Evolutionary conservation across 495 filamentous ascomycete genomes (phyloP).

Genomic region (Mytilinidion resinicola): DNA sequence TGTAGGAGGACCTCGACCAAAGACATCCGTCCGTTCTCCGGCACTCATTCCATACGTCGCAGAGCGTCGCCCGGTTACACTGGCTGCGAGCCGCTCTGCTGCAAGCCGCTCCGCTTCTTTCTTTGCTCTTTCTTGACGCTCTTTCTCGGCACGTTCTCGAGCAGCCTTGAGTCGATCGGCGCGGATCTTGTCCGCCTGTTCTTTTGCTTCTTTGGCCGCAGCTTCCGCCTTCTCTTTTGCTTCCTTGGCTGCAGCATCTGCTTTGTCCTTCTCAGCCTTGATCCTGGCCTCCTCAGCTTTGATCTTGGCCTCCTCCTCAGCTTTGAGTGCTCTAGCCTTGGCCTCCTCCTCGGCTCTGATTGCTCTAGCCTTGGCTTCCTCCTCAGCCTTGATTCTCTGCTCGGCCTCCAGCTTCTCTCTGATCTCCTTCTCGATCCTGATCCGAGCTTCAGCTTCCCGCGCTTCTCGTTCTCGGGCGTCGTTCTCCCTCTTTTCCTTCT

Average conservation of each 20-base stretch:
- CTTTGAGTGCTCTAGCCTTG: constrained; percentile 29
- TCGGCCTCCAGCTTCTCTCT: constrained; percentile 40
- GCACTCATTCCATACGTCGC: constrained; percentile 28
- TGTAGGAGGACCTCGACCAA: constrained; percentile 31
- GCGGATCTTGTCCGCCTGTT: constrained; percentile 15
- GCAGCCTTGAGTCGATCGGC: constrained; percentile 6
- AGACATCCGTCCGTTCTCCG: constrained; percentile 26
- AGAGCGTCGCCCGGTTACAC: constrained; percentile 29
- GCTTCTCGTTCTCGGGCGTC: constrained; percentile 30
- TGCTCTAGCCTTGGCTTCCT: constrained; percentile 35
- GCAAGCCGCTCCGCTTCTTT: constrained; percentile 14
- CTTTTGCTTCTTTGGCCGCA: constrained; percentile 11
- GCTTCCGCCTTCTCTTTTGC: constrained; percentile 2
- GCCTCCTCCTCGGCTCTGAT: constrained; percentile 38
- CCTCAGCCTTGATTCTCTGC: constrained; percentile 41
- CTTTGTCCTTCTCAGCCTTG: constrained; percentile 21
- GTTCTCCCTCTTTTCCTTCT: constrained; percentile 43
- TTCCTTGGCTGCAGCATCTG: constrained; percentile 5
- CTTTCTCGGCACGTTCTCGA: constrained; percentile 6
- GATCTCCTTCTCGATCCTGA: constrained; percentile 28
- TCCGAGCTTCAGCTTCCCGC: constrained; percentile 30
- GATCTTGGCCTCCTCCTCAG: constrained; percentile 33
- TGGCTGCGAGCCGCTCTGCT: constrained; percentile 4
- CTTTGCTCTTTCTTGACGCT: constrained; percentile 22
- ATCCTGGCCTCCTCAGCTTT: constrained; percentile 16